Evolutionary conservation across 1,284 basidiomycete species (phyloP), one percentile per base, ranked within the genome.

Genomic region (Schizophyllum commune): DNA sequence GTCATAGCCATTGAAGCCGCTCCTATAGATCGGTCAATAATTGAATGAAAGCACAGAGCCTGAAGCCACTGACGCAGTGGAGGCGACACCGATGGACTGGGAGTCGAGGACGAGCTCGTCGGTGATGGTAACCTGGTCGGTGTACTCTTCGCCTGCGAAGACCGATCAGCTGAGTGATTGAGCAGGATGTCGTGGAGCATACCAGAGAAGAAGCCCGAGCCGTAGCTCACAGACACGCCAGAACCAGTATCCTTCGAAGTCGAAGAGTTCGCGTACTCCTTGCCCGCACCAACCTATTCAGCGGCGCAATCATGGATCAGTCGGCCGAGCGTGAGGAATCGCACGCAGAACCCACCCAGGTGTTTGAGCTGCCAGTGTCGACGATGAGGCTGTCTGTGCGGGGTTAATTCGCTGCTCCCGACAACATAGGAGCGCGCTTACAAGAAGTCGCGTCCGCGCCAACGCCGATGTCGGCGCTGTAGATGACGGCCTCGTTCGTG

Each of bases 231-330:
- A 11, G 27, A 55, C 63, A 83, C 78, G 39, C 66, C 34, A 61
- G 79, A 62, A 6, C 66, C 65, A 7, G 79, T 82, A 62, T 71
- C 56, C 8, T 34, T 62, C 59, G 79, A 83, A 34, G 83, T 80
- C 61, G 73, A 75, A 0, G 84, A 85, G 62, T 64, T 62, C 15
- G 68, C 69, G 65, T 81, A 88, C 0, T 71, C 9, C 20, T 64
- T 74, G 32, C 57, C 67, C 39, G 85, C 82, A 47, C 85, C 85
- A 8, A 47, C 39, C 39, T 55, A 87, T 73, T 86, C 27, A 27
- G 5, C 27, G 39, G 39, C 3, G 17, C 85, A 88, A 11, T 65
- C 69, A 61, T 73, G 69, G 56, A 70, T 67, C 32, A 73, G 62
- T 62, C 72, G 62, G 32, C 21, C 22, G 19, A 27, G 34, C 62